phyloP scores from a whole-genome alignment of 805 yeast species.

The Myxozyma kluyveri region DNA sequence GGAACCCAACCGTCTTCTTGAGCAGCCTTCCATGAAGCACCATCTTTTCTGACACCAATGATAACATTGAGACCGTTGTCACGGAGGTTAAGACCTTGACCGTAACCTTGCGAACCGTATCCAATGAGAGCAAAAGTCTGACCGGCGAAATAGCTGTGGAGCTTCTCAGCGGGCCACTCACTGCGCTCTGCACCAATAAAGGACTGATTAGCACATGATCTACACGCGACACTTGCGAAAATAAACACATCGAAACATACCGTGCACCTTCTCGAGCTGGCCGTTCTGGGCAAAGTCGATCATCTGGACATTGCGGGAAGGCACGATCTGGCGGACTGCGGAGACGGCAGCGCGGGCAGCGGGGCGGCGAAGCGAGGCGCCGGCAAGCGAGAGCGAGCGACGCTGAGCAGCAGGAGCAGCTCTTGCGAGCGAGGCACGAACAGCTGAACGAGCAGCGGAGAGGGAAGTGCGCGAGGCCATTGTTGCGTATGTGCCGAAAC shows the following conservation, averaged over 20 bases:
- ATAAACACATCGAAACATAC: neutral
- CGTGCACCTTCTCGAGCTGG: slow-evolving; percentile 91
- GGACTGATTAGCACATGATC: neutral
- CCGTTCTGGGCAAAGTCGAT: slow-evolving; percentile 85
- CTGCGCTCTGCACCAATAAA: slow-evolving; percentile 78
- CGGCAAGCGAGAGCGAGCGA: slow-evolving; percentile 51
- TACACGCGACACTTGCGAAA: too few species aligned
- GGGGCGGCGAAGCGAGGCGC: slow-evolving; percentile 38
- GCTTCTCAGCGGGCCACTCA: slow-evolving; percentile 99
- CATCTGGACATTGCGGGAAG: slow-evolving; percentile 88
- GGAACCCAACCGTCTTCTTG: slow-evolving; percentile 99
- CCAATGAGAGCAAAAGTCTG: slow-evolving; percentile 97
- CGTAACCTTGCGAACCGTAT: slow-evolving; percentile 98
- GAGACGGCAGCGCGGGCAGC: slow-evolving; percentile 43
- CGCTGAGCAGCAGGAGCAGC: slow-evolving; percentile 49
- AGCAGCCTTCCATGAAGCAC: slow-evolving; percentile 99
- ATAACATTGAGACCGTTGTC: slow-evolving; percentile 98
- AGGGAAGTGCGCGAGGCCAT: neutral
- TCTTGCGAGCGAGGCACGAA: neutral
- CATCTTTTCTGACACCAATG: slow-evolving; percentile 96
- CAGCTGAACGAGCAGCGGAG: neutral
- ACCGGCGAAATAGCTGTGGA: slow-evolving; percentile 93
- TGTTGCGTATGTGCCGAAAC: neutral
- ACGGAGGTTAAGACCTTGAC: slow-evolving; percentile 98
- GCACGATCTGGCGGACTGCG: slow-evolving; percentile 38